Conservation (phyloP, 306 rosid species). For the Hippophae tibetana region DNA sequence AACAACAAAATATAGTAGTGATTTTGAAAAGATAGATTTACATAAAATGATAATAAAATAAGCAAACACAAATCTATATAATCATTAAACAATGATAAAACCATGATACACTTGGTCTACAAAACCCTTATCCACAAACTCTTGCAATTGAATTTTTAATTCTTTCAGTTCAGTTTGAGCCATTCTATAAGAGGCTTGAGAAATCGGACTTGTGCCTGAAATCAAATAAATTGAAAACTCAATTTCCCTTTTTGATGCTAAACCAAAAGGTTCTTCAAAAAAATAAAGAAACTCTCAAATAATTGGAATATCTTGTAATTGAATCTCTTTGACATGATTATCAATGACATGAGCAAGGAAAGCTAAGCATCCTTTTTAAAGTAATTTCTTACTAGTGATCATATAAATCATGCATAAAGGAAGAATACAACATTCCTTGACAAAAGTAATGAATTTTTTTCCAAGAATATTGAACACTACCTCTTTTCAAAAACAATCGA, state of each 20-base stretch:
- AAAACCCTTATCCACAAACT: neutral
- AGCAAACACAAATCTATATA: neutral
- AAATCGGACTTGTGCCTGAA: neutral
- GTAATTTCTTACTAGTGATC: too few species aligned
- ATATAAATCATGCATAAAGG: neutral
- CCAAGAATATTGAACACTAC: too few species aligned
- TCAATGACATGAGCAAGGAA: neutral
- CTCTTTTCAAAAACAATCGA: too few species aligned
- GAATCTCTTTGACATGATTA: neutral
- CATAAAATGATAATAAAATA: too few species aligned
- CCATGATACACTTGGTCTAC: neutral
- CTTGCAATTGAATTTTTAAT: neutral
- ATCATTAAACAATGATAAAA: too few species aligned
- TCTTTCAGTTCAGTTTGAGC: neutral
- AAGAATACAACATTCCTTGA: neutral
- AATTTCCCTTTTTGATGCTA: neutral
- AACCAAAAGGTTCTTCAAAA: neutral
- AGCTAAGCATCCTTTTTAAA: neutral
- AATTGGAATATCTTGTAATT: neutral
- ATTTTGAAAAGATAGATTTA: too few species aligned
- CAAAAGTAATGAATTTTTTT: neutral
- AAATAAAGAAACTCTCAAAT: neutral
- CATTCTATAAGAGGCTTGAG: neutral
- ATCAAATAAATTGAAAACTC: neutral
- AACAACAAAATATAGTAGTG: too few species aligned